Percentiles rank a stretch among this genome's conserved stretches.
Evolutionary conservation across 805 yeast species (phyloP).

Genomic region (Ogataea henricii): DNA sequence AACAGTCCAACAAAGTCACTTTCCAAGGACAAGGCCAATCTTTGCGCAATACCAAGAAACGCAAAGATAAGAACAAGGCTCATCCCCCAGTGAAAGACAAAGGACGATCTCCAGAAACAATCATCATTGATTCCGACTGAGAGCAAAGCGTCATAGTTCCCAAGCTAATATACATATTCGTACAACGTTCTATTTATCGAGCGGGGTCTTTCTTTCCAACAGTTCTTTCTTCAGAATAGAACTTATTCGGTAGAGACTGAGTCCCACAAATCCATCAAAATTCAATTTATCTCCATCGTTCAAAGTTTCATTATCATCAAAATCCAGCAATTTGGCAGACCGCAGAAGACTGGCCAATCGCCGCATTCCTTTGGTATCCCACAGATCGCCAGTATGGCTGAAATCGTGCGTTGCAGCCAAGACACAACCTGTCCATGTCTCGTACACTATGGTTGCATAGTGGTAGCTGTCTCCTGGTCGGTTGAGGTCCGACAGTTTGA

Average conservation of each 20-base stretch:
- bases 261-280: constrained; percentile 26
- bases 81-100: constrained; percentile 63
- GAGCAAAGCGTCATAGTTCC: constrained; percentile 1
- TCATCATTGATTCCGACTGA: constrained; percentile 64
- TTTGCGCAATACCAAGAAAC: constrained; percentile 55
- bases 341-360: constrained; percentile 50
- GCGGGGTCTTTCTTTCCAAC: neutral
- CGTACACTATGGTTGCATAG: constrained; percentile 41
- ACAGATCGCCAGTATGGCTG: constrained; percentile 40
- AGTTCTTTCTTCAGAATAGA: constrained; percentile 1
- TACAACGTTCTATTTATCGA: neutral
- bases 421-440: constrained; percentile 30
- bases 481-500: constrained; percentile 15
- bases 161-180: constrained; percentile 1
- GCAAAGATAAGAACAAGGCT: constrained; percentile 56
- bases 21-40: constrained; percentile 76
- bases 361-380: constrained; percentile 48
- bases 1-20: constrained; percentile 16
- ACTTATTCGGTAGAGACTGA: constrained; percentile 20
- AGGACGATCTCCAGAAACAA: constrained; percentile 73
- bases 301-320: constrained; percentile 6
- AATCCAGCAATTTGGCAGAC: constrained; percentile 22
- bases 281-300: constrained; percentile 9
- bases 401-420: constrained; percentile 46
- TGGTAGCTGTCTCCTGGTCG: constrained; percentile 34